Conservation (phyloP, 2,329 filamentous ascomycete genomes). For the Phyllosticta citrichinensis region DNA sequence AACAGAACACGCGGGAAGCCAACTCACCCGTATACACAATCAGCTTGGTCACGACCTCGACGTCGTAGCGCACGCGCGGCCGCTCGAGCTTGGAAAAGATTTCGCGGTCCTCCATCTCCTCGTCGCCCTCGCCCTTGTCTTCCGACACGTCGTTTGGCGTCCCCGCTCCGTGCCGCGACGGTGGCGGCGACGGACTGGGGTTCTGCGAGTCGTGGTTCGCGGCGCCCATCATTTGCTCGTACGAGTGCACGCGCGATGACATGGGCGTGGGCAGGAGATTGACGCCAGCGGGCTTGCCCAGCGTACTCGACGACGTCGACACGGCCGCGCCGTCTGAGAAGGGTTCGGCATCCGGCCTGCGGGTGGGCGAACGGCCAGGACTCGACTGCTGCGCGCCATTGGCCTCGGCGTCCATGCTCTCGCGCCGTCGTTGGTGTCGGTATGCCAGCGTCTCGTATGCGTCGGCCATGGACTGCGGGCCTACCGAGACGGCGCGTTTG, state of each 20-base stretch:
- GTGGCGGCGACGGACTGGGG: constrained; percentile 15
- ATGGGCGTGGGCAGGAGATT: constrained; percentile 39
- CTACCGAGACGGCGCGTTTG: constrained; percentile 75
- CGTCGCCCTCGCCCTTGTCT: constrained; percentile 15
- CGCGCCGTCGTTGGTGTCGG: constrained; percentile 58
- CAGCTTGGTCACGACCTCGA: constrained; percentile 96
- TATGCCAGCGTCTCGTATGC: constrained; percentile 93
- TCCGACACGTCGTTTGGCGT: constrained; percentile 5
- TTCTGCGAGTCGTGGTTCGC: not conserved
- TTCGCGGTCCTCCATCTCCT: constrained; percentile 41
- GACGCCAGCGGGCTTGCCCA: constrained; percentile 31
- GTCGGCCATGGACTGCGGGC: constrained; percentile 91
- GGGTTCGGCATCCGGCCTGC: constrained; percentile 10
- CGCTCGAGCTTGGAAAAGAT: constrained; percentile 77
- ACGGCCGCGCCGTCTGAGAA: constrained; percentile 16
- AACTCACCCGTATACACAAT: constrained; percentile 81
- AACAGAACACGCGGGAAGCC: not conserved
- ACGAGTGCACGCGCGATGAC: constrained; percentile 46
- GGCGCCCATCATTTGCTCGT: constrained; percentile 63
- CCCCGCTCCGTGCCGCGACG: constrained; percentile 21
- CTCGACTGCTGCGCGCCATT: constrained; percentile 10
- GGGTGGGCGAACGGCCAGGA: not conserved
- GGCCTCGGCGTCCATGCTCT: constrained; percentile 38
- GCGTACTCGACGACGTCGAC: constrained; percentile 7
- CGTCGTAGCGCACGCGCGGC: constrained; percentile 87